Evolutionary conservation across 768 basidiomycete species (phyloP), one percentile per base, ranked within the genome.

Genomic region (Leccinum broughii): DNA sequence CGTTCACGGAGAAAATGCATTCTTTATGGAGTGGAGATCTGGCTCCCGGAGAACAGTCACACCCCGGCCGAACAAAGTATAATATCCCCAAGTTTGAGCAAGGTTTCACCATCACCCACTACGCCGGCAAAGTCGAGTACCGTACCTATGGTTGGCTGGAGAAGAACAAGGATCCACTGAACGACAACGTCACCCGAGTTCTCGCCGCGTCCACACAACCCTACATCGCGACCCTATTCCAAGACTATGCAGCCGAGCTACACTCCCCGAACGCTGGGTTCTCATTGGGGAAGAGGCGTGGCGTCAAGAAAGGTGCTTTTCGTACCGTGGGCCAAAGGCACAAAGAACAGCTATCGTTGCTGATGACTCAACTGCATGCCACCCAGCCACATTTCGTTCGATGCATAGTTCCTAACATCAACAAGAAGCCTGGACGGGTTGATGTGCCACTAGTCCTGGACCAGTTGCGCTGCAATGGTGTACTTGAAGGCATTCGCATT

Each of bases 151-250:
- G 95, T 15, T 99, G 97, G 97, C 78, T 99, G 66, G 95, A 96
- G 79, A 99, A 98, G 87, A 99, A 99, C 82, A 97, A 97, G 77
- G 97, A 99, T 68, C 97, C 97, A 0, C 78, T 99, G 59, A 98
- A 98, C 70, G 95, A 98, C 73, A 95, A 97, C 71, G 83, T 98
- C 55, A 92, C 93, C 1, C 86, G 93, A 22, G 88, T 98, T 39
- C 81, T 98, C 3, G 87, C 92, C 1, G 80, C 84, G 9, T 95
- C 96, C 5, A 81, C 86, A 2, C 91, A 97, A 68, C 82, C 84
- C 41, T 94, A 92, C 69, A 84, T 98, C 41, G 86, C 92, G 1
- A 74, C 80, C 11, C 83, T 99, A 22, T 99, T 98, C 73, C 80
- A 87, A 7, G 96, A 98, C 61, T 94, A 85, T 70, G 77, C 77